phyloP scores from a whole-genome alignment of 345 rosid genomes.

The Corymbia maculata region DNA sequence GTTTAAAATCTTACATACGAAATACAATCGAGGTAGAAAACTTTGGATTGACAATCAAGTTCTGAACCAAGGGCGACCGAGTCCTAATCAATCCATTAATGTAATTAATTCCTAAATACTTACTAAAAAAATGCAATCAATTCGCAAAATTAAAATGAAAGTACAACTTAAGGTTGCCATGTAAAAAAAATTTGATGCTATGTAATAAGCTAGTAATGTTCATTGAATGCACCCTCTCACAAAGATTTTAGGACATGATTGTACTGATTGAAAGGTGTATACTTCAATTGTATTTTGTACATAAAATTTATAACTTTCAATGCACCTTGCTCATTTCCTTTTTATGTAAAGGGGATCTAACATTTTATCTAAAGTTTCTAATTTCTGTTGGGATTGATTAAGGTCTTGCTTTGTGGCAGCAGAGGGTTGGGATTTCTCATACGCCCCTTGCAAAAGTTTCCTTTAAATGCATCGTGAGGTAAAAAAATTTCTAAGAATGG shows the following conservation, averaged over 20 bases:
- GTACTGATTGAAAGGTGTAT: neutral
- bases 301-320: neutral
- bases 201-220: neutral
- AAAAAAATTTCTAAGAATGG: neutral
- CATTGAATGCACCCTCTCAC: neutral
- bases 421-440: neutral
- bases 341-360: neutral
- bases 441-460: neutral
- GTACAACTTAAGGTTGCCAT: neutral
- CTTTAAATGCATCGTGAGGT: neutral
- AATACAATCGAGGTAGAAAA: neutral
- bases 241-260: neutral
- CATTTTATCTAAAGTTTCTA: neutral
- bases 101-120: neutral
- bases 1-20: neutral
- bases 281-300: neutral
- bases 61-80: neutral
- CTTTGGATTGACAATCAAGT: neutral
- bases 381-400: neutral
- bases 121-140: neutral
- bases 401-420: neutral
- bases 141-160: neutral
- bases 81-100: neutral
- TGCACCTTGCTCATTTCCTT: neutral
- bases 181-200: neutral